These are phyloP conservation scores for Phallus indusiatus DNA, from an alignment of 768 basidiomycete genomes.

Conservation along the genomic window DNA sequence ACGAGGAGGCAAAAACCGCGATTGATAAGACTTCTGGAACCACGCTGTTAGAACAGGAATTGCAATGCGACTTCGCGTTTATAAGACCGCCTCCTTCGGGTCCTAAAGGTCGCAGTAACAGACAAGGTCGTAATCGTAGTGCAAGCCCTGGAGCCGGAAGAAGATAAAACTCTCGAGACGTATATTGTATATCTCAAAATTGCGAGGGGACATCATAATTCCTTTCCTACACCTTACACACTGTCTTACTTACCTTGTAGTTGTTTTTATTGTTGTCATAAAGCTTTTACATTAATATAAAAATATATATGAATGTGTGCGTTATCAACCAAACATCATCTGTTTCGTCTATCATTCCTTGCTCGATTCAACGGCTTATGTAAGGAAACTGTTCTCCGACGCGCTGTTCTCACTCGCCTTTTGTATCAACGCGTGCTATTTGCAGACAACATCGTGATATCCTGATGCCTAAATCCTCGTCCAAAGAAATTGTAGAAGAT, in stretches of 20 bases:
- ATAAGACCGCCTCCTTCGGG: conserved; percentile 76
- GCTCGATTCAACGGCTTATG: no score
- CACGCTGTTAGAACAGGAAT: conserved; percentile 70
- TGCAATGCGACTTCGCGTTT: conserved; percentile 91
- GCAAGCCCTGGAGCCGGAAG: conserved; percentile 64
- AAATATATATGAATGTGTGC: no score
- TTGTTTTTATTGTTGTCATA: no score
- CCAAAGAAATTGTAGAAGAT: conserved; percentile 10
- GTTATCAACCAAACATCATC: no score
- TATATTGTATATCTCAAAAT: not conserved
- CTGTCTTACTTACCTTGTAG: no score
- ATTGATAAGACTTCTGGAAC: conserved; percentile 86
- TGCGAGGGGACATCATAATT: no score
- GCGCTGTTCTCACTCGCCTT: no score
- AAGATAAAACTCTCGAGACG: conserved; percentile 22
- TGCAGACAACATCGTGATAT: not conserved
- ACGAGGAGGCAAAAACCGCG: conserved; percentile 88
- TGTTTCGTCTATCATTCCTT: no score
- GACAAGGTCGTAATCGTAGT: conserved; percentile 59
- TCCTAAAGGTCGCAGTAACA: conserved; percentile 59
- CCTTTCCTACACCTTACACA: no score
- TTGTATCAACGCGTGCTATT: not conserved
- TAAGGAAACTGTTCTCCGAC: no score
- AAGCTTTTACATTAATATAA: no score
- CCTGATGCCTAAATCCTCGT: conserved; percentile 3